These are phyloP conservation scores for Rosa multiflora DNA, from an alignment of 306 rosid species.

Conservation along the genomic window DNA sequence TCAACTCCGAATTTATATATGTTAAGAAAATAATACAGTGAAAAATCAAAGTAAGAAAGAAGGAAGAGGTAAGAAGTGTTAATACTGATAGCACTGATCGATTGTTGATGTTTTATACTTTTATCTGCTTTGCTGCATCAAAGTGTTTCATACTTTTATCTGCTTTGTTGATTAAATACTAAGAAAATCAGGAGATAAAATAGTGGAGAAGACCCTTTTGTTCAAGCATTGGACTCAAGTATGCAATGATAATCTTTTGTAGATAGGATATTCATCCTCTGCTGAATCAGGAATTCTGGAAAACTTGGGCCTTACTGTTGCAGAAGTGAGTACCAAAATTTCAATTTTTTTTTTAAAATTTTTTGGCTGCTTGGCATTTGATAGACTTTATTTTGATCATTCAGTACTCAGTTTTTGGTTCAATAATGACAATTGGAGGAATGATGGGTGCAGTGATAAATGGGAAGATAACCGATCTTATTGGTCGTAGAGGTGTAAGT, in stretches of 20 bases:
- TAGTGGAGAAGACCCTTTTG: background rate
- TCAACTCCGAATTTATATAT: too few relatives aligned
- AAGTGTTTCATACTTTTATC: too few relatives aligned
- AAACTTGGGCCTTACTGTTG: slow-evolving; percentile 36
- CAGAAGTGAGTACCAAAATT: slow-evolving; percentile 16
- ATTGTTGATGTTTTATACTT: too few relatives aligned
- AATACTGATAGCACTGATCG: too few relatives aligned
- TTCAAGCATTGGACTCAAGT: background rate
- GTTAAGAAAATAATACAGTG: too few relatives aligned
- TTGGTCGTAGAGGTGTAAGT: slow-evolving; percentile 47
- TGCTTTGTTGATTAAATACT: too few relatives aligned
- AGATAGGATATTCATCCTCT: slow-evolving; percentile 39
- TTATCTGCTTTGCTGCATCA: too few relatives aligned
- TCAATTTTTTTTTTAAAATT: background rate
- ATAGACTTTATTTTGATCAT: background rate
- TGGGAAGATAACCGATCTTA: slow-evolving; percentile 33
- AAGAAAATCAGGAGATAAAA: too few relatives aligned
- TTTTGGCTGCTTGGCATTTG: background rate
- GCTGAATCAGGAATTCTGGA: slow-evolving; percentile 34
- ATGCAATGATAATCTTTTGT: background rate
- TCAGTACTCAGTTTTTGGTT: slow-evolving; percentile 45
- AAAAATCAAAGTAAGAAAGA: too few relatives aligned
- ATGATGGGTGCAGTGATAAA: slow-evolving; percentile 34
- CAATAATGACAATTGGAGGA: slow-evolving; percentile 37
- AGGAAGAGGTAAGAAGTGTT: too few relatives aligned